Evolutionary conservation across 108 stramenopile genomes (phyloP).

Genomic region (Skeletonema costatum): DNA sequence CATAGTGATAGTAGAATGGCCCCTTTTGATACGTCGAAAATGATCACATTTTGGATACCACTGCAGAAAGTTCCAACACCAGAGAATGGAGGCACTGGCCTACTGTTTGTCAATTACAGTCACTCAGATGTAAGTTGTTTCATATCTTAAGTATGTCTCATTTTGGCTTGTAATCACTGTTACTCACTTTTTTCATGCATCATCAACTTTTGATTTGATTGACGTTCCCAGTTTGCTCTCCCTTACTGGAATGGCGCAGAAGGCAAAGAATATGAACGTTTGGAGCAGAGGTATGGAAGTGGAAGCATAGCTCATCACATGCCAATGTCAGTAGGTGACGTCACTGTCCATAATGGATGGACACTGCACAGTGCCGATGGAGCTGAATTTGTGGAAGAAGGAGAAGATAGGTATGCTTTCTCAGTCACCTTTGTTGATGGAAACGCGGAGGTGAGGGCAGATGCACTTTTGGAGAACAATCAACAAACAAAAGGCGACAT

Average conservation of each 20-base stretch:
- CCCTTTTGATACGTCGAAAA: slow-evolving; percentile 82
- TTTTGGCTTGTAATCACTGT: background rate
- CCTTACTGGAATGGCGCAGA: slow-evolving; percentile 83
- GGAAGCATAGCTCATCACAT: slow-evolving; percentile 62
- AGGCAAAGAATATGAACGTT: slow-evolving; percentile 59
- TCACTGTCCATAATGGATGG: slow-evolving; percentile 87
- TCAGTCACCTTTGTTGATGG: slow-evolving; percentile 84
- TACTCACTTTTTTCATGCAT: background rate
- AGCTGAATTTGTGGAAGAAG: slow-evolving; percentile 18
- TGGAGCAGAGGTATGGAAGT: slow-evolving; percentile 44
- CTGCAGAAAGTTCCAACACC: slow-evolving; percentile 58
- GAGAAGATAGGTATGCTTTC: slow-evolving; percentile 70
- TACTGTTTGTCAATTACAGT: slow-evolving; percentile 72
- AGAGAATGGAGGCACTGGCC: slow-evolving; percentile 62
- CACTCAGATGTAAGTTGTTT: slow-evolving; percentile 55
- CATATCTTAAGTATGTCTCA: background rate
- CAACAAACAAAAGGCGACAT: slow-evolving; percentile 57
- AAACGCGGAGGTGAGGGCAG: slow-evolving; percentile 71
- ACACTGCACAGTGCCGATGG: slow-evolving; percentile 83
- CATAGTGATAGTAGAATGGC: slow-evolving; percentile 89
- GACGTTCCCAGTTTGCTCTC: slow-evolving; percentile 50
- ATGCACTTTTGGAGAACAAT: slow-evolving; percentile 26
- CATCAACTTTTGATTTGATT: background rate
- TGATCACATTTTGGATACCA: slow-evolving; percentile 91
- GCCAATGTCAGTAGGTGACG: slow-evolving; percentile 74